Base-by-base conservation (phyloP, 129 eudicot genomes). In the Smallanthus sonchifolius region DNA sequence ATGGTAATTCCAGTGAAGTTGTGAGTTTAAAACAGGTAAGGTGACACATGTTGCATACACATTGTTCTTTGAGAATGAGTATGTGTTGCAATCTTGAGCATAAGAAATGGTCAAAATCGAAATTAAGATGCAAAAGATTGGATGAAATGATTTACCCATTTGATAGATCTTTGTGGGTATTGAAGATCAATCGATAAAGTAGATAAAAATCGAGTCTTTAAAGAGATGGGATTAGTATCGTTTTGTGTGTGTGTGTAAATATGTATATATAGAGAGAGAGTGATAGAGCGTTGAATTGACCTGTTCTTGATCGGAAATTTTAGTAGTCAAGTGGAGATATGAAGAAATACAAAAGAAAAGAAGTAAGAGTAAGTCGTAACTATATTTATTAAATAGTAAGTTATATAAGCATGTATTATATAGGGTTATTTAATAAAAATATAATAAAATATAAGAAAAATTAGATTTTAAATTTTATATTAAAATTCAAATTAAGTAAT, bases 1-100 rank as follows among this genome's bases (percentile, higher is more conserved):
- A 77, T 89, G 73, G 79, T 92, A 89, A 59, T 59, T 92, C 92
- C 92, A 92, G 72, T 89, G 87, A 19, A 92, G 84, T 70, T 70
- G 80, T 3, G 93, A 77, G 78, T 72, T 84, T 10, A 84, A 83
- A 5, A 65, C 82, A 0, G 95, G 87, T 13, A 91, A 87, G 15
- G 42, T 67, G 70, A 6, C 74, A 68, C 97, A 91, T 10, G 83
- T 80, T 51, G 81, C 10, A 65, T 49, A 92, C 5, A 4, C 10
- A 20, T 70, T 77, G 83, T 83, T 84, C 79, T 73, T 83, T 38
- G 69, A 5, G 84, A 92, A 92, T 19, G 60, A 6, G 69, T 47
- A 68, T 2, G 49, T 32, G 11, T 64, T 65, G 79, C 97, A 88
- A 54, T 72, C 55, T 74, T 87, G 94, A 67, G 90, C 86, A 64